Evolutionary conservation across 2,329 filamentous ascomycete species (phyloP).

Genomic region (Exophiala xenobiotica): DNA sequence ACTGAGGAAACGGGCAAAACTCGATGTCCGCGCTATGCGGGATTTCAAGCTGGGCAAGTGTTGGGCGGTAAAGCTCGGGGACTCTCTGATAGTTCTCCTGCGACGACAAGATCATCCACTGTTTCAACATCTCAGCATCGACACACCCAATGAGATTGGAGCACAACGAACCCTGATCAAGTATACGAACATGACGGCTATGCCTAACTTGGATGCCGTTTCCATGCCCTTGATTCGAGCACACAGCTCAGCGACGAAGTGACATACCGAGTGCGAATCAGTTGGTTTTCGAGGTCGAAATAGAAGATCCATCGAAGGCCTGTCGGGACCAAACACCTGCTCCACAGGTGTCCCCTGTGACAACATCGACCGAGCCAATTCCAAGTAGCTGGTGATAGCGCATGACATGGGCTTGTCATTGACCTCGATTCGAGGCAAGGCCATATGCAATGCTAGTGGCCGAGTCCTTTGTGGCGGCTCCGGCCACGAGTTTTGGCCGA

Average conservation of each 20-base stretch:
- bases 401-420: neutral
- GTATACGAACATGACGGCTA: conserved; percentile 6
- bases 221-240: conserved; percentile 5
- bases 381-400: conserved; percentile 8
- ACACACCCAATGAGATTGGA: neutral
- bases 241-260: conserved; percentile 10
- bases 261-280: conserved; percentile 10
- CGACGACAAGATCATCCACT: conserved; percentile 16
- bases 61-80: conserved; percentile 10
- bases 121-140: neutral
- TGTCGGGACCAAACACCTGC: conserved; percentile 5
- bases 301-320: conserved; percentile 7
- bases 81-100: conserved; percentile 3
- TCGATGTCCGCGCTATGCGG: conserved; percentile 9
- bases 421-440: conserved; percentile 4
- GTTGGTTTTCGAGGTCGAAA: conserved; percentile 4
- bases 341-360: neutral
- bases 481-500: neutral
- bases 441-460: neutral
- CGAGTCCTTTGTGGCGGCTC: neutral
- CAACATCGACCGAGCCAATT: conserved; percentile 2
- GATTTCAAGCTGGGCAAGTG: conserved; percentile 1
- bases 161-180: conserved; percentile 6
- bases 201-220: conserved; percentile 1
- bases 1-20: conserved; percentile 10